These are phyloP conservation scores for Xylariaceae sp. DNA, from an alignment of 2,329 filamentous ascomycete genomes.

Conservation along the genomic window DNA sequence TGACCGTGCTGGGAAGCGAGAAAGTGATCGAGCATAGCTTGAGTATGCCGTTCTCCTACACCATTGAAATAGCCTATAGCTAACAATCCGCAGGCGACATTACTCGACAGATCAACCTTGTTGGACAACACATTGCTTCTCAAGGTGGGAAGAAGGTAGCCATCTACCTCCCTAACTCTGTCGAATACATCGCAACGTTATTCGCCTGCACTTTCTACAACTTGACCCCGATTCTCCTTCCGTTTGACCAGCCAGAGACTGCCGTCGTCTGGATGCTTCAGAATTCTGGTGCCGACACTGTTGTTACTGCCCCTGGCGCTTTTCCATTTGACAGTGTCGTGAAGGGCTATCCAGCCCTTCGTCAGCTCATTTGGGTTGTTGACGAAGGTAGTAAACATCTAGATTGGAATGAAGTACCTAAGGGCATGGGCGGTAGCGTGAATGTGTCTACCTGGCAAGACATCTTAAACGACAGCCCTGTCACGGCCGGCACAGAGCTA, in stretches of 20 bases:
- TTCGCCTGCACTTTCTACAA: constrained; percentile 92
- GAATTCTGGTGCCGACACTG: constrained; percentile 73
- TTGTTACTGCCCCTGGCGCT: constrained; percentile 85
- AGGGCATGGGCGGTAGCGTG: constrained; percentile 72
- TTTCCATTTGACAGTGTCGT: constrained; percentile 77
- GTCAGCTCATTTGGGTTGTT: constrained; percentile 87
- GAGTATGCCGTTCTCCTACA: constrained; percentile 44
- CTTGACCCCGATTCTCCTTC: constrained; percentile 80
- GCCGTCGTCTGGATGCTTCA: constrained; percentile 72
- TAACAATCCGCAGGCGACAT: constrained; percentile 60
- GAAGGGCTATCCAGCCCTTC: constrained; percentile 69
- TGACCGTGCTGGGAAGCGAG: constrained; percentile 78
- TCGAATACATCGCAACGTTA: constrained; percentile 80
- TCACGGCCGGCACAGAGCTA: constrained; percentile 62
- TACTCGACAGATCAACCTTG: constrained; percentile 82
- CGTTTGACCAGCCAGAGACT: constrained; percentile 74
- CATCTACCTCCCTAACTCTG: constrained; percentile 89
- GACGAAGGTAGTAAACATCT: constrained; percentile 89
- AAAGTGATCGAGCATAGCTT: constrained; percentile 73
- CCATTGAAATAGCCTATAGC: constrained; percentile 16
- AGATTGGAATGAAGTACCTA: constrained; percentile 90
- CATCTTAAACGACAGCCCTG: constrained; percentile 71
- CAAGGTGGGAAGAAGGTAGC: constrained; percentile 77
- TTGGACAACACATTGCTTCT: constrained; percentile 76
- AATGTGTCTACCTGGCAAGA: constrained; percentile 94